Evolutionary conservation across 2,329 filamentous ascomycete genomes (phyloP).

Genomic region (Colletotrichum zoysiae): DNA sequence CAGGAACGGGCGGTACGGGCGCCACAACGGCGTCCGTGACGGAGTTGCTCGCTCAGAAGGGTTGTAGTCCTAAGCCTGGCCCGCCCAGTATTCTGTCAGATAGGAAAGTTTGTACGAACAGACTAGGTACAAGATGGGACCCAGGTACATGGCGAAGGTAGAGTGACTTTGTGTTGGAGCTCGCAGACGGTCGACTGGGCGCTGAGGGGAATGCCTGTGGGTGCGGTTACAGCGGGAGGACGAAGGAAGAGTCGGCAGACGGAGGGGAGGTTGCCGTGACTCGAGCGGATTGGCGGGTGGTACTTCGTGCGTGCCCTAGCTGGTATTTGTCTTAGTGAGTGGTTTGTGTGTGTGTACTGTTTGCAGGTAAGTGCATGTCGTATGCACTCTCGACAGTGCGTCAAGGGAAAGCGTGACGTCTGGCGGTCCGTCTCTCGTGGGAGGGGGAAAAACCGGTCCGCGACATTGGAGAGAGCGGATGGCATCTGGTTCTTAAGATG

Average conservation of each 20-base stretch:
- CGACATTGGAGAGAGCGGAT: constrained; percentile 8
- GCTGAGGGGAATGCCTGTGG: not conserved
- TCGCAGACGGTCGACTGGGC: not conserved
- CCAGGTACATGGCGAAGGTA: too few relatives aligned
- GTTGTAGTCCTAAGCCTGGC: not conserved
- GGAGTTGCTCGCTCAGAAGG: not conserved
- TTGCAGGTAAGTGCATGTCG: not conserved
- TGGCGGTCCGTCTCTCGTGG: constrained; percentile 3
- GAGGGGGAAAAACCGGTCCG: constrained; percentile 4
- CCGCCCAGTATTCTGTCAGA: too few relatives aligned
- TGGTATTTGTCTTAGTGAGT: not conserved
- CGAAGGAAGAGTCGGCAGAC: constrained; percentile 10
- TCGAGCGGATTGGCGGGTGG: constrained; percentile 13
- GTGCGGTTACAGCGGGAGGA: constrained; percentile 22
- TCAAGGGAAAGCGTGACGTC: not conserved
- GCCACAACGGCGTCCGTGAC: constrained; percentile 18
- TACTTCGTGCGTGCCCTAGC: not conserved
- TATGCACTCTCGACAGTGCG: not conserved
- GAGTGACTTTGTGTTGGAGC: too few relatives aligned
- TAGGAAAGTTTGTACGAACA: too few relatives aligned
- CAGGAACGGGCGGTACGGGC: constrained; percentile 2
- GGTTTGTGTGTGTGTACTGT: not conserved
- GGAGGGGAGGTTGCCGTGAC: constrained; percentile 16
- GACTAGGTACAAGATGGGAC: too few relatives aligned
- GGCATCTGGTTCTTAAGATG: constrained; percentile 35